Evolutionary conservation across 768 basidiomycete genomes (phyloP).

Genomic region (Fibroporia radiculosa): DNA sequence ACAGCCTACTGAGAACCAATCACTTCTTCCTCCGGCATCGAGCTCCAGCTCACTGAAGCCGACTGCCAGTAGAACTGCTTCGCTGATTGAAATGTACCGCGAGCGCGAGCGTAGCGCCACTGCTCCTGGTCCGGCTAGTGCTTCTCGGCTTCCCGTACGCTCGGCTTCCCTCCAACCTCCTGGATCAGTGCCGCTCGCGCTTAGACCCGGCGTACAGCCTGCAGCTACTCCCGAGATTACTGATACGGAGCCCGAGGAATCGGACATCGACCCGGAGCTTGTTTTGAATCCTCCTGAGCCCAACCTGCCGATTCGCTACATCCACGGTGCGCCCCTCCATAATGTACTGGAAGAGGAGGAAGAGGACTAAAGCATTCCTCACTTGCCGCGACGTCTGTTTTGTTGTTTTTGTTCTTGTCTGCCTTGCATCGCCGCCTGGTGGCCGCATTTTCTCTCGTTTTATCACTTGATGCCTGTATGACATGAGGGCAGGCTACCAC

Average conservation of each 20-base stretch:
- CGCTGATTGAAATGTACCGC: constrained; percentile 82
- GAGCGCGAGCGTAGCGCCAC: constrained; percentile 47
- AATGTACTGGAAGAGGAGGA: constrained; percentile 76
- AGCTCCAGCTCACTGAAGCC: constrained; percentile 12
- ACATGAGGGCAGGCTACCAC: not conserved
- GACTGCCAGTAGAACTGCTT: constrained; percentile 55
- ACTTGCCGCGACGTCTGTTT: not conserved
- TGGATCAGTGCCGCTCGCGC: constrained; percentile 1
- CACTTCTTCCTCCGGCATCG: not conserved
- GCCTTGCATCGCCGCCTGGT: not conserved
- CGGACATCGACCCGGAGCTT: constrained; percentile 1
- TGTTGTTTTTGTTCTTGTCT: not conserved
- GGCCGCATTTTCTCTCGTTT: not conserved
- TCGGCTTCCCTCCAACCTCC: constrained; percentile 15
- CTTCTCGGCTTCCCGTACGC: constrained; percentile 30
- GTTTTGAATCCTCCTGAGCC: constrained; percentile 1
- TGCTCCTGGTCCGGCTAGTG: not conserved
- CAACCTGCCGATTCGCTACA: constrained; percentile 39
- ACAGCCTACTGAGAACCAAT: not conserved
- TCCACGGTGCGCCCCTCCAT: constrained; percentile 81
- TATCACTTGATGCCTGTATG: not conserved
- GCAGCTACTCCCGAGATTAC: not conserved
- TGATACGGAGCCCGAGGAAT: constrained; percentile 1
- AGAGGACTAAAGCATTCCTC: constrained; percentile 8
- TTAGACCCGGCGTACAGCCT: not conserved